phyloP scores from a whole-genome alignment of 768 basidiomycete species.

The Rhizopogon sp. region DNA sequence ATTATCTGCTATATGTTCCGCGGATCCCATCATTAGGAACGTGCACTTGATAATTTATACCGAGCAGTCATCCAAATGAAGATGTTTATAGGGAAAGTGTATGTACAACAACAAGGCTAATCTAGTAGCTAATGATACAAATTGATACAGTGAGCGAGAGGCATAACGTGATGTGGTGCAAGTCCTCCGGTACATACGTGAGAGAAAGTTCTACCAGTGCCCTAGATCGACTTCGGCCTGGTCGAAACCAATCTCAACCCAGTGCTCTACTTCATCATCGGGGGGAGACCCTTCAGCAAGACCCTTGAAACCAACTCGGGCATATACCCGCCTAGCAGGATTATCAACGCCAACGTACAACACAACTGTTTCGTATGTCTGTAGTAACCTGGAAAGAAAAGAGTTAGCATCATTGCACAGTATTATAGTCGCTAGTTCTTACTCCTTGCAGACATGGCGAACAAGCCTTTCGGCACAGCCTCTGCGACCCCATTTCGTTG shows the following conservation, averaged over 20 bases:
- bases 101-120: not conserved
- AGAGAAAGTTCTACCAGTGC: constrained; percentile 49
- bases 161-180: not conserved
- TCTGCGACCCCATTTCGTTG: constrained; percentile 35
- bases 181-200: too few relatives aligned
- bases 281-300: constrained; percentile 32
- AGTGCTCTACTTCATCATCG: constrained; percentile 39
- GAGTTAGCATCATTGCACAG: constrained; percentile 5
- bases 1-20: too few relatives aligned
- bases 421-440: constrained; percentile 11
- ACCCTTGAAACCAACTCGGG: constrained; percentile 48
- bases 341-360: constrained; percentile 53
- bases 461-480: constrained; percentile 53
- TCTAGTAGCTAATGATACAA: not conserved
- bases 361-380: constrained; percentile 40
- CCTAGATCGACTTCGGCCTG: constrained; percentile 44
- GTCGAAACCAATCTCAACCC: constrained; percentile 52
- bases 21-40: too few relatives aligned
- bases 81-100: not conserved
- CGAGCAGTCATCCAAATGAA: not conserved
- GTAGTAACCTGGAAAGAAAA: constrained; percentile 31
- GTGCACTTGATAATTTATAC: too few relatives aligned
- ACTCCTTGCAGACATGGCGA: constrained; percentile 39
- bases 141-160: not conserved
- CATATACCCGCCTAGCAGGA: constrained; percentile 45